These are phyloP conservation scores for Aspergillus heteromorphus DNA, from an alignment of 495 filamentous ascomycete species.

Conservation along the genomic window DNA sequence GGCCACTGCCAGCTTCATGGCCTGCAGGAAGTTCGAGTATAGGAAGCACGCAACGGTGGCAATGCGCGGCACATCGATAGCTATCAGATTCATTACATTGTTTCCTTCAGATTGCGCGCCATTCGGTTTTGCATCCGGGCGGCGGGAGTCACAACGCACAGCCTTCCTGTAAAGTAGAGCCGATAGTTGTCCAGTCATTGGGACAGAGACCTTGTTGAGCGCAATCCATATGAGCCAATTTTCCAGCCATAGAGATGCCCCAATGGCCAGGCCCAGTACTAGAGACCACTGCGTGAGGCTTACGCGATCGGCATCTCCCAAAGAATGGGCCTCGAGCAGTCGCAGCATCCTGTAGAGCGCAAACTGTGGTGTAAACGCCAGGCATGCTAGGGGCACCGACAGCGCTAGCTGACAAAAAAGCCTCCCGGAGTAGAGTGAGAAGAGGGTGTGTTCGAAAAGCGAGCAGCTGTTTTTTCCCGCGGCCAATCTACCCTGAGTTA, in stretches of 20 bases:
- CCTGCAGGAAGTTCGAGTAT: conserved; percentile 40
- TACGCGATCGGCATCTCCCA: neutral
- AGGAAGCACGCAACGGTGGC: conserved; percentile 54
- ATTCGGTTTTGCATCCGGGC: neutral
- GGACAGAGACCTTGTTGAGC: neutral
- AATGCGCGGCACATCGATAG: conserved; percentile 61
- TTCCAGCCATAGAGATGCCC: conserved; percentile 2
- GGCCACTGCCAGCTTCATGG: conserved; percentile 50
- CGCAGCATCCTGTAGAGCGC: neutral
- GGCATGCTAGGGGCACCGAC: conserved; percentile 31
- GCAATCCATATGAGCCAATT: conserved; percentile 8
- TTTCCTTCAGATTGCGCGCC: conserved; percentile 30
- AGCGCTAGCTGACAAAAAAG: conserved; percentile 38
- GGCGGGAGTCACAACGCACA: neutral
- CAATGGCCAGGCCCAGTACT: neutral
- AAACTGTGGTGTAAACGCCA: conserved; percentile 2
- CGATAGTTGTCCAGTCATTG: conserved; percentile 1
- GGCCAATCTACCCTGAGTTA: conserved; percentile 6
- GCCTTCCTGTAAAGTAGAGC: neutral
- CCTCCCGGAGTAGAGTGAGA: neutral
- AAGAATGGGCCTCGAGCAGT: neutral
- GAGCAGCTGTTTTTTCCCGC: neutral
- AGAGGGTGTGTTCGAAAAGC: neutral
- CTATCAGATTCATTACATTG: conserved; percentile 63
- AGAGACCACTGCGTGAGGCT: neutral